These are phyloP conservation scores for Aspergillus egyptiacus DNA, from an alignment of 495 filamentous ascomycete species.

Conservation along the genomic window DNA sequence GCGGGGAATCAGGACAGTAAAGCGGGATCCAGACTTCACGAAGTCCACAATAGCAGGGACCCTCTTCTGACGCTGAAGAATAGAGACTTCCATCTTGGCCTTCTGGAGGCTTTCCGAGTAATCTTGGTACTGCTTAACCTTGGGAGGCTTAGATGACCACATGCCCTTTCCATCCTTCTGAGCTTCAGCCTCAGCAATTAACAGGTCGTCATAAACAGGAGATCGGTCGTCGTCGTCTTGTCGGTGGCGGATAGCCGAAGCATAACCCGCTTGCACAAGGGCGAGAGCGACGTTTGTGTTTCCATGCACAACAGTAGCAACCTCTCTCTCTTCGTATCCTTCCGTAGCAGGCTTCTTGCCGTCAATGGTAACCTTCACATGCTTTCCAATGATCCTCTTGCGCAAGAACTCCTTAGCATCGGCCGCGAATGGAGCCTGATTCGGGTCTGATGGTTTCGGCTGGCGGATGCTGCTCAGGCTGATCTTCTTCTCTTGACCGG, in stretches of 20 bases:
- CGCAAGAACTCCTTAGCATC: constrained; percentile 95
- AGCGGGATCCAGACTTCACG: constrained; percentile 91
- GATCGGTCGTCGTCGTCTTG: constrained; percentile 89
- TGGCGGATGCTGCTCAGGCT: constrained; percentile 89
- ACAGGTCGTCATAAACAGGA: constrained; percentile 86
- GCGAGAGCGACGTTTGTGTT: constrained; percentile 81
- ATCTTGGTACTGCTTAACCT: constrained; percentile 73
- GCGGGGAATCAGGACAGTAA: constrained; percentile 85
- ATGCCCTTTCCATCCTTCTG: constrained; percentile 85
- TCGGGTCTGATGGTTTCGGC: constrained; percentile 74
- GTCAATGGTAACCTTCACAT: constrained; percentile 79
- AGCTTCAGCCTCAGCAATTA: constrained; percentile 82
- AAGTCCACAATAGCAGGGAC: constrained; percentile 96
- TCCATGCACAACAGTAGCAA: constrained; percentile 75
- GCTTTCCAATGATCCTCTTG: constrained; percentile 92
- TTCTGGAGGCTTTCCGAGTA: constrained; percentile 90
- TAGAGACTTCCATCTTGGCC: constrained; percentile 84
- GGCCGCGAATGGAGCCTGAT: constrained; percentile 77
- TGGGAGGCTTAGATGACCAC: constrained; percentile 81
- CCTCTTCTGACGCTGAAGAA: constrained; percentile 80
- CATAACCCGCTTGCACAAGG: constrained; percentile 86
- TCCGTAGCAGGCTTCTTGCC: constrained; percentile 86
- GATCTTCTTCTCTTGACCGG: constrained; percentile 79
- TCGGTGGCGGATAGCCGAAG: constrained; percentile 87
- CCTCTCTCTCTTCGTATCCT: constrained; percentile 89